A percentile compares a stretch with the other conserved stretches of the same genome.
These are phyloP conservation scores for Lactarius indigo DNA, from an alignment of 768 basidiomycete species.

Conservation along the genomic window DNA sequence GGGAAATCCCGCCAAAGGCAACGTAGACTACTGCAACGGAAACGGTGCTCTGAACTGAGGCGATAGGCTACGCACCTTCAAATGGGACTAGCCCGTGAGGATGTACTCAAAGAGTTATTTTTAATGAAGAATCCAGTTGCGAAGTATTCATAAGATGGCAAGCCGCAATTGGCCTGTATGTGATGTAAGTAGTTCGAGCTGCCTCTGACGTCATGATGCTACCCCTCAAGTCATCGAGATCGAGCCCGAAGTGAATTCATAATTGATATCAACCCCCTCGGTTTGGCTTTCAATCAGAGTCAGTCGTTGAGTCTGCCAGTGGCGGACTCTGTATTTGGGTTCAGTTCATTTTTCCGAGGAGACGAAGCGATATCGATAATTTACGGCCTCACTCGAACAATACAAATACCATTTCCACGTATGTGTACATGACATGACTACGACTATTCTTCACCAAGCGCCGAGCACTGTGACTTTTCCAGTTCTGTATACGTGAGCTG, in stretches of 20 bases:
- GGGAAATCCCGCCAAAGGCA: conserved; percentile 50
- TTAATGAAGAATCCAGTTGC: not conserved
- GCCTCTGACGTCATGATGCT: not conserved
- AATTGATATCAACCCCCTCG: too few species aligned
- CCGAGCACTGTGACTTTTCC: not conserved
- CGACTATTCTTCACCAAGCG: not conserved
- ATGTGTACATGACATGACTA: not conserved
- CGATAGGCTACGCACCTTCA: not conserved
- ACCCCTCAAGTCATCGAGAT: not conserved
- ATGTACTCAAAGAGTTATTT: not conserved
- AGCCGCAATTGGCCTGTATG: not conserved
- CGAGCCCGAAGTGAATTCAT: not conserved
- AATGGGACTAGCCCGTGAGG: too few species aligned
- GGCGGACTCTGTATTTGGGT: too few species aligned
- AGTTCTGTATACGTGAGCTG: not conserved
- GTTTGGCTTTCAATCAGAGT: not conserved
- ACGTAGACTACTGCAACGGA: conserved; percentile 58
- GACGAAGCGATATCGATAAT: too few species aligned
- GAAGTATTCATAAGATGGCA: not conserved
- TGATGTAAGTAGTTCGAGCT: not conserved
- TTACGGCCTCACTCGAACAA: not conserved
- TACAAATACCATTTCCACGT: not conserved
- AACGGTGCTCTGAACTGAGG: conserved; percentile 48
- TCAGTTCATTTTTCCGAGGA: not conserved
- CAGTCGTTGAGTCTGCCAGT: too few species aligned